phyloP scores from a whole-genome alignment of 768 basidiomycete species.

The Phanerochaete sordida region DNA sequence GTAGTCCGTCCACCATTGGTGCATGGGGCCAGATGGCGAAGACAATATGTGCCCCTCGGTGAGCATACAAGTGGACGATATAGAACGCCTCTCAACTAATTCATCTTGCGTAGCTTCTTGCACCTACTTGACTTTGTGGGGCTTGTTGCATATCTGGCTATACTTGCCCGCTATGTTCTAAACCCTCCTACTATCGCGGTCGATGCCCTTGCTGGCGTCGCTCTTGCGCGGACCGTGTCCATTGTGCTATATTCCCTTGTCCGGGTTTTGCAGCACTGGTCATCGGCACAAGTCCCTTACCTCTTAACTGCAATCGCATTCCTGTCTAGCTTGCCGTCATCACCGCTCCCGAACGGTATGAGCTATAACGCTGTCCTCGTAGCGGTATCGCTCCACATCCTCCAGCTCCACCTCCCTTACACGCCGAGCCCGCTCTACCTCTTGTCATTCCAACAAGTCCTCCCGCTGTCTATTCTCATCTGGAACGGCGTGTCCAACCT shows the following conservation, averaged over 20 bases:
- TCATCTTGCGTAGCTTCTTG: slow-evolving; percentile 30
- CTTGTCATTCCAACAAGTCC: slow-evolving; percentile 30
- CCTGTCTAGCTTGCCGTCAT: slow-evolving; percentile 36
- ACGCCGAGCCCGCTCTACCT: slow-evolving; percentile 44
- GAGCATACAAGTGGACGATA: not conserved
- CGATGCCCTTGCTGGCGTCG: slow-evolving; percentile 18
- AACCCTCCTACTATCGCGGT: slow-evolving; percentile 34
- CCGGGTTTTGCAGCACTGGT: slow-evolving; percentile 30
- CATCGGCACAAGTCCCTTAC: slow-evolving; percentile 31
- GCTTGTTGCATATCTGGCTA: slow-evolving; percentile 9
- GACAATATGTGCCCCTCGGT: not conserved
- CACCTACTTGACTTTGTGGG: slow-evolving; percentile 42
- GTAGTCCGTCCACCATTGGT: not conserved
- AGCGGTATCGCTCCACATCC: slow-evolving; percentile 36
- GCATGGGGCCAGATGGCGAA: not conserved
- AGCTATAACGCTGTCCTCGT: slow-evolving; percentile 41
- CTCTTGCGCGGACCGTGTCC: slow-evolving; percentile 32
- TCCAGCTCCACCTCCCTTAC: slow-evolving; percentile 44
- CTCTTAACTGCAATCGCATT: slow-evolving; percentile 40
- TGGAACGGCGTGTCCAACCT: slow-evolving; percentile 33
- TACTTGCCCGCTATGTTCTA: slow-evolving; percentile 23
- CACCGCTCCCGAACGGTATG: slow-evolving; percentile 36
- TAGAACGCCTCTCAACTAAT: too few relatives aligned
- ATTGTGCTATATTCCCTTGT: slow-evolving; percentile 39
- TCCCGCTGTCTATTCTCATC: slow-evolving; percentile 46